Base-by-base conservation (phyloP, 371 early-diverging fungal species). In the Zychaea mexicana region DNA sequence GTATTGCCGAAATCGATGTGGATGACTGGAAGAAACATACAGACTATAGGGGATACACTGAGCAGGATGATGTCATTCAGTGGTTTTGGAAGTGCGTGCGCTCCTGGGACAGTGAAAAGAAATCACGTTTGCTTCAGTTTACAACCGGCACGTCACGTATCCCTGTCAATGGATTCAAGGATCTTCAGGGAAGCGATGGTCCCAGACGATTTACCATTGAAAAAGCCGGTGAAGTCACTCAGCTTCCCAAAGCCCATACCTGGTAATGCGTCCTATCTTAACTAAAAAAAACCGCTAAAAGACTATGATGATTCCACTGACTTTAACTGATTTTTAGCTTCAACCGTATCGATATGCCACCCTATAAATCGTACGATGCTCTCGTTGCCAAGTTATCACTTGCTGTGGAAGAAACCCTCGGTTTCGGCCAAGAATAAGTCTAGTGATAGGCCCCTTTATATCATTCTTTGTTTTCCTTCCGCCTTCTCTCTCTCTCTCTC, bases 11-110 rank as follows among this genome's bases (percentile, higher is more conserved):
- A 70, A 96, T 99, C 62, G 98, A 99, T 79, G 88, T 98, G 15
- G 98, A 98, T 67, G 99, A 99, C 76, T 98, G 99, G 99, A 96
- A 95, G 85, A 98, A 96, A 77, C 96, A 99, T 71, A 97, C 98
- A 12, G 96, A 96, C 66, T 99, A 98, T 73, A 83, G 96, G 52
- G 97, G 98, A 24, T 99, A 97, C 85, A 94, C 95, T 3, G 94
- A 94, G 74, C 89, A 92, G 60, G 98, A 97, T 76, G 94, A 94
- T 71, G 94, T 94, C n/a, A 87, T 98, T 55, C 92, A 93, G 71
- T 96, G 96, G 96, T 99, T 98, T 89, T 99, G 99, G 99, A 88
- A 93, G 84, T 93, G 90, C 72, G 90, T 99, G 4, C 76, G 88
- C 26, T 79, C 84, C 19, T 95, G 92, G 90, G 97, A 96, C 67